Evolutionary conservation across 164 flowering plant genomes (phyloP).

Genomic region (Tetrastigma voinierianum): DNA sequence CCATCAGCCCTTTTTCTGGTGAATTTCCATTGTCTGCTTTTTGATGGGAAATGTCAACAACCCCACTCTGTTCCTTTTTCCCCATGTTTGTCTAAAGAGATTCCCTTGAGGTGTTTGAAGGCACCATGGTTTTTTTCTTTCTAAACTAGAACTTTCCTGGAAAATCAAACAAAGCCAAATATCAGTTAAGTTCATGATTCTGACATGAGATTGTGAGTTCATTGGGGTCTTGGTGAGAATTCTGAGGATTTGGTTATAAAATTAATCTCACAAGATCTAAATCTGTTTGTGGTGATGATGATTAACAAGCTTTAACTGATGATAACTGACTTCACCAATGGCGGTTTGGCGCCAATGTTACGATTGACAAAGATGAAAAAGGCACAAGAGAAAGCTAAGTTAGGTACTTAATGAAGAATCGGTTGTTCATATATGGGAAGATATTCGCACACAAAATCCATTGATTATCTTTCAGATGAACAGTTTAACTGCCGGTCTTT

Average conservation of each 20-base stretch:
- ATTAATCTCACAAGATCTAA: slow-evolving; percentile 5
- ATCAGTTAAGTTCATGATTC: neutral
- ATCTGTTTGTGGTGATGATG: slow-evolving; percentile 11
- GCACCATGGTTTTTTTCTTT: slow-evolving; percentile 6
- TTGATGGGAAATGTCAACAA: slow-evolving; percentile 21
- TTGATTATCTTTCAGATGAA: slow-evolving; percentile 6
- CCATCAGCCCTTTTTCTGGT: slow-evolving; percentile 2
- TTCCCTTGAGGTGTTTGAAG: slow-evolving; percentile 18
- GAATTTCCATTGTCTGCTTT: slow-evolving; percentile 9
- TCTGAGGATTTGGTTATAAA: slow-evolving; percentile 5
- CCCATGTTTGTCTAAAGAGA: slow-evolving; percentile 28
- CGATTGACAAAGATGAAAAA: neutral
- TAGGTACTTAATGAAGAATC: slow-evolving; percentile 2
- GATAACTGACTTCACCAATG: slow-evolving; percentile 4
- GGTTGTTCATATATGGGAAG: neutral
- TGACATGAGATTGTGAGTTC: neutral
- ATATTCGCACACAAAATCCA: slow-evolving; percentile 10
- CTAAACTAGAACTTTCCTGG: neutral
- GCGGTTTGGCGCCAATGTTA: neutral
- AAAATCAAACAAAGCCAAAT: neutral
- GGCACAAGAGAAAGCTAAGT: slow-evolving; percentile 4
- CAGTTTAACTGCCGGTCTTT: neutral
- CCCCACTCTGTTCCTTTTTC: slow-evolving; percentile 23
- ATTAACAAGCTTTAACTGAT: slow-evolving; percentile 15
- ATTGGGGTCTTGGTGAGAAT: neutral